phyloP scores from a whole-genome alignment of 805 yeast species.

The Wickerhamomyces silvicola region DNA sequence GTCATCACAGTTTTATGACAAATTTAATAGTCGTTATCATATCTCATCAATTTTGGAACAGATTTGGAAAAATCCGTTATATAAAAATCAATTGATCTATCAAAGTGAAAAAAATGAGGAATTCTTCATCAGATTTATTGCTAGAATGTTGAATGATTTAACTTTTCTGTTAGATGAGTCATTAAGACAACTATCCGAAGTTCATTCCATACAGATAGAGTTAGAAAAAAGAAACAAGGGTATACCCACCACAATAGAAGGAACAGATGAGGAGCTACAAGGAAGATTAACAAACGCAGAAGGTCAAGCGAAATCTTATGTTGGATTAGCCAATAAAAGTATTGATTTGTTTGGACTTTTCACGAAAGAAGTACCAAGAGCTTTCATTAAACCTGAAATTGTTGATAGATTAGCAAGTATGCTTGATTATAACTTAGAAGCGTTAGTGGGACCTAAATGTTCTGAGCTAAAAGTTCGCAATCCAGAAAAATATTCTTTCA shows the following conservation, averaged over 20 bases:
- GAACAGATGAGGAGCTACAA: conserved; percentile 55
- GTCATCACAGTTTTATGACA: conserved; percentile 90
- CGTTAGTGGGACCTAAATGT: conserved; percentile 95
- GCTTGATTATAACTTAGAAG: conserved; percentile 86
- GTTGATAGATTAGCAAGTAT: conserved; percentile 93
- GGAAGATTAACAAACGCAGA: conserved; percentile 58
- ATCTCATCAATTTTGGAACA: conserved; percentile 78
- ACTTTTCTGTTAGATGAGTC: conserved; percentile 91
- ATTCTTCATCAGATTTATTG: conserved; percentile 87
- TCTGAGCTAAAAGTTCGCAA: conserved; percentile 77
- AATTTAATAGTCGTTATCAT: conserved; percentile 84
- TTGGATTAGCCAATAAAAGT: conserved; percentile 79
- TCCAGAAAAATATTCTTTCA: conserved; percentile 78
- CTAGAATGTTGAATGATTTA: conserved; percentile 90
- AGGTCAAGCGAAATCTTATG: conserved; percentile 70
- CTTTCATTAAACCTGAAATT: conserved; percentile 82
- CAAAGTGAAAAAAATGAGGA: conserved; percentile 67
- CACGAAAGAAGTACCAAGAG: conserved; percentile 78
- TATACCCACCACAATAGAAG: conserved; percentile 32
- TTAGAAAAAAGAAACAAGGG: conserved; percentile 39
- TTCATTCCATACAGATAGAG: conserved; percentile 71
- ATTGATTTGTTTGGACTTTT: conserved; percentile 73
- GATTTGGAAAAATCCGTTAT: conserved; percentile 70
- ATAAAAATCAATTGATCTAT: conserved; percentile 58
- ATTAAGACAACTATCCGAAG: conserved; percentile 66